A percentile compares a stretch with the other conserved stretches of the same genome.
These are phyloP conservation scores for Candida rishiriensis DNA, from an alignment of 805 yeast species.

Conservation along the genomic window DNA sequence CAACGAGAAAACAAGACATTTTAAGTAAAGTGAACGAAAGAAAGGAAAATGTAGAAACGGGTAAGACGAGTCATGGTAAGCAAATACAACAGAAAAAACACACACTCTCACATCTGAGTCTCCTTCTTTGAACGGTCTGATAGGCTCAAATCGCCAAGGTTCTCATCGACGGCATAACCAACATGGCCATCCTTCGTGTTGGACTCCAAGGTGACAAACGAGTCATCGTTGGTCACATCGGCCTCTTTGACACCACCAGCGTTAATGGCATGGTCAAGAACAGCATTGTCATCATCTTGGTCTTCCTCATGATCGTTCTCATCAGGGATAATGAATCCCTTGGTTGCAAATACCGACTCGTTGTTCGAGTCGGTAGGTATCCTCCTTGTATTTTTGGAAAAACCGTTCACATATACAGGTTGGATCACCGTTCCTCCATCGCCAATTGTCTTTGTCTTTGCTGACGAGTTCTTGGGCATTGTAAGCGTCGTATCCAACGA, in stretches of 20 bases:
- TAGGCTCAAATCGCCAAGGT: constrained; percentile 21
- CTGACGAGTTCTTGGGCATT: constrained; percentile 13
- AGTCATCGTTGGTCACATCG: constrained; percentile 9
- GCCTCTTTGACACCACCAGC: neutral
- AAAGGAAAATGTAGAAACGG: neutral
- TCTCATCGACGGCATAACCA: constrained; percentile 14
- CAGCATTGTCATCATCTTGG: neutral
- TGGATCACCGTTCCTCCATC: constrained; percentile 1
- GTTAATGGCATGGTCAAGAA: neutral
- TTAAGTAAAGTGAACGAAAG: neutral
- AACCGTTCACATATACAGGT: neutral
- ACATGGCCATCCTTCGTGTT: constrained; percentile 10
- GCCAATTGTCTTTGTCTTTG: constrained; percentile 1
- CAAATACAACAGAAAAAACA: neutral
- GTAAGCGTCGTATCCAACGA: constrained; percentile 21
- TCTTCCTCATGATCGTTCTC: neutral
- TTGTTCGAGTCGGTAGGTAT: neutral
- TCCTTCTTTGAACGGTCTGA: constrained; percentile 20
- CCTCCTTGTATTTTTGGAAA: neutral
- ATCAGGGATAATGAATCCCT: neutral
- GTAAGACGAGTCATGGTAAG: neutral
- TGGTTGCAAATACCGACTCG: too few relatives aligned
- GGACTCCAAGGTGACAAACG: constrained; percentile 16
- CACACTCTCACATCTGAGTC: constrained; percentile 16
- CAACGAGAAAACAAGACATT: neutral